phyloP scores from a whole-genome alignment of 805 yeast genomes.

The Kodamaea fukazawae region DNA sequence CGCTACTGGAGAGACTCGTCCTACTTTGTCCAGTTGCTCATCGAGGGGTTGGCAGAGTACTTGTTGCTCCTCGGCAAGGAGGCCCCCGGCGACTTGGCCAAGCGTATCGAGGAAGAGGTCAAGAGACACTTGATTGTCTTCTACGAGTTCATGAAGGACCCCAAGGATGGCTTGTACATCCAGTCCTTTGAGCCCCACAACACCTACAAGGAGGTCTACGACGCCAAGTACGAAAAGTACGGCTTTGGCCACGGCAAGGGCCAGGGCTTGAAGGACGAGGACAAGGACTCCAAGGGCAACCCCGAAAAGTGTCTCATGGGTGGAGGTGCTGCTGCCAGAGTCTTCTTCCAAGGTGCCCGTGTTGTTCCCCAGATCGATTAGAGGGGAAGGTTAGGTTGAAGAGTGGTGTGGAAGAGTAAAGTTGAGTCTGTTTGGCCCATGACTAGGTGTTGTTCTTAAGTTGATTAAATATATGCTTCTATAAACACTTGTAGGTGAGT shows the following conservation, averaged over 20 bases:
- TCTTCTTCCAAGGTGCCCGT: slow-evolving; percentile 66
- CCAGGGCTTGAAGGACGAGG: slow-evolving; percentile 50
- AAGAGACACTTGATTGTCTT: slow-evolving; percentile 56
- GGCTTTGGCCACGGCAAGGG: slow-evolving; percentile 56
- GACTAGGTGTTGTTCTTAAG: neutral
- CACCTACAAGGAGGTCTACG: slow-evolving; percentile 49
- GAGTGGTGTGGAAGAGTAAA: no score
- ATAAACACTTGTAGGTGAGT: neutral
- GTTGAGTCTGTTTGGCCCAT: no score
- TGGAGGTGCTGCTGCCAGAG: slow-evolving; percentile 64
- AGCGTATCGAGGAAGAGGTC: slow-evolving; percentile 41
- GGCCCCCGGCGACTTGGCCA: slow-evolving; percentile 35
- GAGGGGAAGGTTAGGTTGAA: no score
- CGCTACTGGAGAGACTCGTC: slow-evolving; percentile 66
- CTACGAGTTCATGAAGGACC: slow-evolving; percentile 55
- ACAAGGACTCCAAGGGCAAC: slow-evolving; percentile 44
- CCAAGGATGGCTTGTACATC: slow-evolving; percentile 56
- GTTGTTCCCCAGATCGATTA: slow-evolving; percentile 31
- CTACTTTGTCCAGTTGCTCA: slow-evolving; percentile 59
- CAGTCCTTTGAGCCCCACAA: slow-evolving; percentile 58
- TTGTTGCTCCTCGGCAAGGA: slow-evolving; percentile 47
- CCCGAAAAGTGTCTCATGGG: slow-evolving; percentile 58
- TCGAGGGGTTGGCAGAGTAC: slow-evolving; percentile 70
- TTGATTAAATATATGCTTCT: neutral
- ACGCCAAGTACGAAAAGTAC: slow-evolving; percentile 40